Percentiles rank a stretch among this genome's conserved stretches.
Conservation (phyloP, 352 stramenopile genomes). For the Pythium aquatile region DNA sequence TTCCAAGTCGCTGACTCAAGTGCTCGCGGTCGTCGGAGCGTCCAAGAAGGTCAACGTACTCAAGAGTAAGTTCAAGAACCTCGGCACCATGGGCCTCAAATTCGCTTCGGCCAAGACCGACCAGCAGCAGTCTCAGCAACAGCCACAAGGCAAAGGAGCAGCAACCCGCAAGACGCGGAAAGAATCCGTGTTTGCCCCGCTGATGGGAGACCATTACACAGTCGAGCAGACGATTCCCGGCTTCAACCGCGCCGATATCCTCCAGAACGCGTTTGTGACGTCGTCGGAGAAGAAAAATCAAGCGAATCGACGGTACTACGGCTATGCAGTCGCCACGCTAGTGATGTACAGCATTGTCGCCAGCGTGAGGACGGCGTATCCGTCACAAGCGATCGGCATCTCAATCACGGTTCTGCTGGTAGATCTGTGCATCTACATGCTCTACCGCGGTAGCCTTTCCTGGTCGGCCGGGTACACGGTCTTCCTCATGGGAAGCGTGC, state of each 20-base stretch:
- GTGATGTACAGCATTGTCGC: conserved; percentile 65
- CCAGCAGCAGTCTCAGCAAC: neutral
- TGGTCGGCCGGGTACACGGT: conserved; percentile 84
- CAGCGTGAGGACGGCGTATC: conserved; percentile 49
- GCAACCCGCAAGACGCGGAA: conserved; percentile 37
- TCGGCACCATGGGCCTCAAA: conserved; percentile 74
- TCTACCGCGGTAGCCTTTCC: conserved; percentile 57
- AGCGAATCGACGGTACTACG: conserved; percentile 57
- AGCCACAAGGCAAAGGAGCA: neutral
- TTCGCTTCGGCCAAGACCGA: conserved; percentile 52
- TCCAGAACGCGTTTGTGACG: conserved; percentile 80
- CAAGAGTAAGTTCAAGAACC: conserved; percentile 84
- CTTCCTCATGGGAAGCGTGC: conserved; percentile 67
- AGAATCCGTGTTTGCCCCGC: conserved; percentile 67
- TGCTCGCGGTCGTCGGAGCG: conserved; percentile 69
- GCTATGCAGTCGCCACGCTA: conserved; percentile 43
- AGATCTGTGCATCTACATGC: conserved; percentile 74
- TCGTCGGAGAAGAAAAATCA: conserved; percentile 41
- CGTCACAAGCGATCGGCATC: conserved; percentile 60
- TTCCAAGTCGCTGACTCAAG: conserved; percentile 77
- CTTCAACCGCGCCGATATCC: conserved; percentile 69
- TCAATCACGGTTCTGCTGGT: conserved; percentile 64
- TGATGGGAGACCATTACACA: conserved; percentile 79
- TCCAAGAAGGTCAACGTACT: conserved; percentile 76
- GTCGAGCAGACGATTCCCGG: conserved; percentile 74